Evolutionary conservation across 257 asterid genomes (phyloP).

Genomic region (Solanum tarapatanum): DNA sequence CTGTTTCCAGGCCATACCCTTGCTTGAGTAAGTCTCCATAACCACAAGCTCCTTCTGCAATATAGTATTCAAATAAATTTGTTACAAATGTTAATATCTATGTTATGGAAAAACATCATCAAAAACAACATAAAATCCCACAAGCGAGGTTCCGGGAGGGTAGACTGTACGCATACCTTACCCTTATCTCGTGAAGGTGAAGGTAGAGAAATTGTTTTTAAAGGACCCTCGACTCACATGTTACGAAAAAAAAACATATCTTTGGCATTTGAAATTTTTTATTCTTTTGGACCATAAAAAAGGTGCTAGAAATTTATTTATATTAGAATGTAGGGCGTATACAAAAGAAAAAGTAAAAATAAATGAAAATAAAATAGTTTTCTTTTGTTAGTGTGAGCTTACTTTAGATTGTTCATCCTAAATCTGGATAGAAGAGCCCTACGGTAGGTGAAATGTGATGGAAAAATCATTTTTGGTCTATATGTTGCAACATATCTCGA

Average conservation of each 20-base stretch:
- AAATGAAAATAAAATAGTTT: too few relatives aligned
- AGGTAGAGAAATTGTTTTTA: background rate
- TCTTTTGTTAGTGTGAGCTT: too few relatives aligned
- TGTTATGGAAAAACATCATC: background rate
- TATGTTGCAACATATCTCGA: background rate
- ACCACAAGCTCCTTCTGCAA: slow-evolving; percentile 40
- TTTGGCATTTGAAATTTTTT: too few relatives aligned
- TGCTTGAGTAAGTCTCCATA: slow-evolving; percentile 10
- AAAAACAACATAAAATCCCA: background rate
- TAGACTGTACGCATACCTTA: background rate
- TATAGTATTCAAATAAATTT: background rate
- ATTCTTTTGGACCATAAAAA: too few relatives aligned
- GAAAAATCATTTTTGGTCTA: background rate
- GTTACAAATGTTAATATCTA: background rate
- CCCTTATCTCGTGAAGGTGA: background rate
- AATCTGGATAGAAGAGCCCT: too few relatives aligned
- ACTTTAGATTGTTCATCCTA: too few relatives aligned
- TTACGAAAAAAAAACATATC: background rate
- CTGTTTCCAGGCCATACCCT: slow-evolving; percentile 16
- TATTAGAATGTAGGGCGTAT: background rate
- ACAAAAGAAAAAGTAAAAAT: background rate
- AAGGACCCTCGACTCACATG: background rate
- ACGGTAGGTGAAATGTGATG: background rate
- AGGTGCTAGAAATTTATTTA: too few relatives aligned
- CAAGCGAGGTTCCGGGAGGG: background rate